These are phyloP conservation scores for Tylopilus balloui DNA, from an alignment of 768 basidiomycete species.

Conservation along the genomic window DNA sequence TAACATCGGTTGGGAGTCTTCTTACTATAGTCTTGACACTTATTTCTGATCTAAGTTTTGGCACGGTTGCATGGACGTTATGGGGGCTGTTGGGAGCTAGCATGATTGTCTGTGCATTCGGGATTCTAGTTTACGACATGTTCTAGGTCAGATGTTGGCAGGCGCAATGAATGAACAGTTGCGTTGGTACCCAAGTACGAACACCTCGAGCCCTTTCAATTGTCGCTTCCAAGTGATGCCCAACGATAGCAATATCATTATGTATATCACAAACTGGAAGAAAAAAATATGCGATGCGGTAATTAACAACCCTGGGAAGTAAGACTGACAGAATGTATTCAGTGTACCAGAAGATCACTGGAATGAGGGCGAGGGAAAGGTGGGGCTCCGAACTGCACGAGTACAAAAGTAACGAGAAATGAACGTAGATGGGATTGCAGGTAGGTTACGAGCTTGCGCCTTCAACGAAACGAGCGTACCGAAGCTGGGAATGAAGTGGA, in stretches of 20 bases:
- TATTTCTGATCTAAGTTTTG: constrained; percentile 71
- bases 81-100: constrained; percentile 76
- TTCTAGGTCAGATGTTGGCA: constrained; percentile 25
- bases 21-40: constrained; percentile 91
- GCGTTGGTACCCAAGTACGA: not conserved
- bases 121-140: constrained; percentile 72
- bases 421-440: constrained; percentile 30
- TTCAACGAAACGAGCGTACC: constrained; percentile 26
- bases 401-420: constrained; percentile 24
- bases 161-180: not conserved
- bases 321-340: constrained; percentile 18
- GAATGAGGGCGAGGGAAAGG: constrained; percentile 12
- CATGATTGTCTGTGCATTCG: constrained; percentile 80
- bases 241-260: constrained; percentile 35
- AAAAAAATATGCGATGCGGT: constrained; percentile 33
- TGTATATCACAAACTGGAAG: constrained; percentile 40
- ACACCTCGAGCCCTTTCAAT: not conserved
- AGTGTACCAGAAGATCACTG: constrained; percentile 14
- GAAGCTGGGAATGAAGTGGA: constrained; percentile 15
- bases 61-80: constrained; percentile 57
- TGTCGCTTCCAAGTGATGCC: not conserved
- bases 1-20: constrained; percentile 86
- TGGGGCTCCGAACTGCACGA: constrained; percentile 9
- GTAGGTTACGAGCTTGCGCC: constrained; percentile 33
- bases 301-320: constrained; percentile 30